Percentiles rank a stretch among this genome's conserved stretches.
phyloP scores from a whole-genome alignment of 805 yeast species.

The Huiozyma naganishii region DNA sequence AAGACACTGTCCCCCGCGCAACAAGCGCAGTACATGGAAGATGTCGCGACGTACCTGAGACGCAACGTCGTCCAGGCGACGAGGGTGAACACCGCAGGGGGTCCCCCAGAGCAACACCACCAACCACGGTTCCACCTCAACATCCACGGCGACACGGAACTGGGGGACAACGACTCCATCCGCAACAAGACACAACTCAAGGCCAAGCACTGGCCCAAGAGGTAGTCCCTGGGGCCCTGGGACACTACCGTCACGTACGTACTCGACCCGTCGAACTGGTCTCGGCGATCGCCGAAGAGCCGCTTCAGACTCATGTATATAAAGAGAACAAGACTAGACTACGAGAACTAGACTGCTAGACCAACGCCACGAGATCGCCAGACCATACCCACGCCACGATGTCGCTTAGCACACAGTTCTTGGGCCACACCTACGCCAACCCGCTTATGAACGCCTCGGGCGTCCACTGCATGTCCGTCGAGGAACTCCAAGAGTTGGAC shows the following conservation, averaged over 20 bases:
- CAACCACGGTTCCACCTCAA: conserved; percentile 35
- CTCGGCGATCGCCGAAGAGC: conserved; percentile 4
- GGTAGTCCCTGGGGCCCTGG: background rate
- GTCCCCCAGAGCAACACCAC: background rate
- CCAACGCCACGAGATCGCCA: too few relatives aligned
- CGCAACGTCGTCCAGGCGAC: conserved; percentile 83
- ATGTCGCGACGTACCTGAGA: conserved; percentile 57
- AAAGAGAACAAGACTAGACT: background rate
- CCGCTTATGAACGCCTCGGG: conserved; percentile 28
- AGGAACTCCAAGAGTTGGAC: conserved; percentile 19
- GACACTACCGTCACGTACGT: background rate
- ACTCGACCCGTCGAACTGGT: background rate
- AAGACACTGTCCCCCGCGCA: conserved; percentile 33
- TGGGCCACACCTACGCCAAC: conserved; percentile 13
- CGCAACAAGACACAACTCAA: conserved; percentile 29
- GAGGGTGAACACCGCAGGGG: conserved; percentile 19
- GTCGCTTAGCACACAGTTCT: conserved; percentile 13
- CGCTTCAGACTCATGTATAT: background rate
- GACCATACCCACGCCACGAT: background rate
- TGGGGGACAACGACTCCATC: conserved; percentile 81
- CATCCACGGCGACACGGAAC: conserved; percentile 72
- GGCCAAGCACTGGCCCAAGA: background rate
- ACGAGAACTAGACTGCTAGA: too few relatives aligned
- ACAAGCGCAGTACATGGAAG: conserved; percentile 48
- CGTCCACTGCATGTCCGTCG: conserved; percentile 23